Conservation (phyloP, 352 stramenopile species). For the Pythium sukuiense region DNA sequence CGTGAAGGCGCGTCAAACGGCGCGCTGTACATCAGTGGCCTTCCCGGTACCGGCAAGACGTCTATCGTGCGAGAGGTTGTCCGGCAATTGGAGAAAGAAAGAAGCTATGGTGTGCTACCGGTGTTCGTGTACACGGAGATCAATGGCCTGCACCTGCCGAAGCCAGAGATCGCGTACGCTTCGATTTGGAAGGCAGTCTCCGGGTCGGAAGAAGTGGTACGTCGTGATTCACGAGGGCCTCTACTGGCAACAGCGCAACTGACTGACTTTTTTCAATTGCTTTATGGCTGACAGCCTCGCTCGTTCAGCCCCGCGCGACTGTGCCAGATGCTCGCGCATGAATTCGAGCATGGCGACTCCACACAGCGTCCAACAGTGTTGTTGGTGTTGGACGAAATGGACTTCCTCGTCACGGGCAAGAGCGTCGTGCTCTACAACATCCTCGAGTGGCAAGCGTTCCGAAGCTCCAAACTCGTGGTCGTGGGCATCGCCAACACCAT, state of each 20-base stretch:
- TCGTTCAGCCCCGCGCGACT: conserved; percentile 35
- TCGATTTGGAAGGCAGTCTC: conserved; percentile 61
- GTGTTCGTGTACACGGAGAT: conserved; percentile 67
- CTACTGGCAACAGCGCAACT: not conserved
- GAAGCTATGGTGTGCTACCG: conserved; percentile 33
- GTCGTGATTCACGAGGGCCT: not conserved
- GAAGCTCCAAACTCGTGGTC: conserved; percentile 62
- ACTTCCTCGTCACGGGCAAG: conserved; percentile 75
- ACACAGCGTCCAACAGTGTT: conserved; percentile 48
- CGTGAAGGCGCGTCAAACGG: conserved; percentile 47
- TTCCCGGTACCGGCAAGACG: conserved; percentile 70
- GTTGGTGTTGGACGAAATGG: conserved; percentile 74
- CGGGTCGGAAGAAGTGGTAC: conserved; percentile 18
- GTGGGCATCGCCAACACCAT: conserved; percentile 82
- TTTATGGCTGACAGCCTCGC: conserved; percentile 10
- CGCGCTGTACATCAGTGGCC: conserved; percentile 69
- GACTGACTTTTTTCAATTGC: not conserved
- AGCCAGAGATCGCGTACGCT: conserved; percentile 62
- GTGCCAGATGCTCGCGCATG: conserved; percentile 46
- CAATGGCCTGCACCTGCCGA: conserved; percentile 69
- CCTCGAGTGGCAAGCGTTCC: conserved; percentile 65
- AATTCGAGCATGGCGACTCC: conserved; percentile 43
- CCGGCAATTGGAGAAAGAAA: conserved; percentile 40
- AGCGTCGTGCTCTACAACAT: conserved; percentile 81
- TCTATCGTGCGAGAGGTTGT: conserved; percentile 75